phyloP scores from a whole-genome alignment of 1,284 basidiomycete species.

The Sanghuangporus weigelae region DNA sequence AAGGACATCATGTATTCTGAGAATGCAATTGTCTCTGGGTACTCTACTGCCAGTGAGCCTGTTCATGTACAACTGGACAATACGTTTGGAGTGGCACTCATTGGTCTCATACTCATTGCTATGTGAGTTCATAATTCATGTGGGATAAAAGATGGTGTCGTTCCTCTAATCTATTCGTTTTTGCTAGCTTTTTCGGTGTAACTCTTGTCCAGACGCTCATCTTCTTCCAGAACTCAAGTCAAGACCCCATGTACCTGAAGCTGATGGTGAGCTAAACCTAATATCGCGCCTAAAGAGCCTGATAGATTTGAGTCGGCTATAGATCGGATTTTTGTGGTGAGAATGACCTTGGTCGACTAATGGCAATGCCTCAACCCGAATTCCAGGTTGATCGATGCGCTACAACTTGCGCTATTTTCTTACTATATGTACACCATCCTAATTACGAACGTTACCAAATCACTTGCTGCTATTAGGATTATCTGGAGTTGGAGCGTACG shows the following conservation, averaged over 20 bases:
- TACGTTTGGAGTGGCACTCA: constrained; percentile 14
- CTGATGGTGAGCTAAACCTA: constrained; percentile 15
- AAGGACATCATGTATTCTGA: background rate
- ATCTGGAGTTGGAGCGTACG: background rate
- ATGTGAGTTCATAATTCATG: background rate
- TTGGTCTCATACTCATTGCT: constrained; percentile 12
- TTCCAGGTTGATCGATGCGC: constrained; percentile 9
- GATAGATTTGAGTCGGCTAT: background rate
- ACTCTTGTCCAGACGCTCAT: constrained; percentile 24
- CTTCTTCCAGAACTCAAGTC: constrained; percentile 22
- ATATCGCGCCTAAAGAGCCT: background rate
- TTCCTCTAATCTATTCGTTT: background rate
- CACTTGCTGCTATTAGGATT: background rate
- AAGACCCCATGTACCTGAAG: constrained; percentile 21
- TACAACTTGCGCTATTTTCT: constrained; percentile 12
- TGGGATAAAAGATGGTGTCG: background rate
- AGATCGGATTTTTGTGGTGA: constrained; percentile 9
- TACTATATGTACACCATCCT: background rate
- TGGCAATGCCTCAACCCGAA: background rate
- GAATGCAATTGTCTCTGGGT: background rate
- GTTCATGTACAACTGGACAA: constrained; percentile 1
- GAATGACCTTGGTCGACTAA: background rate
- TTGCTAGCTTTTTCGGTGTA: constrained; percentile 23
- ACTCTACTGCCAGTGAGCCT: background rate
- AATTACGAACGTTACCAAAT: background rate